These are phyloP conservation scores for Umbellularia californica DNA, from an alignment of 164 flowering plant species.

Conservation along the genomic window DNA sequence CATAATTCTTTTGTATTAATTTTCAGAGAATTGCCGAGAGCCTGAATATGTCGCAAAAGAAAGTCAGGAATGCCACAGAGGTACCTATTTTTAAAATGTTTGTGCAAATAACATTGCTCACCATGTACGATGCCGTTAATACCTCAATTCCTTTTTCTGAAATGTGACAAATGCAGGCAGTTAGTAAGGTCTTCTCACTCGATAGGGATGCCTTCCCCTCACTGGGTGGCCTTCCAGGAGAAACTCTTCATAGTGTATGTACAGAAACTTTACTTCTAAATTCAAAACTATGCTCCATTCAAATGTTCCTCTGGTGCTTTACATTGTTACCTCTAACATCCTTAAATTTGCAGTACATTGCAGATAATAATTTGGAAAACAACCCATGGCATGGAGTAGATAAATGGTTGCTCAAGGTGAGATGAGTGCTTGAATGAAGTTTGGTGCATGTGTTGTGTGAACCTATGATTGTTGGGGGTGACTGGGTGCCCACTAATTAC, in stretches of 20 bases:
- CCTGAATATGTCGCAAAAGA: constrained; percentile 80
- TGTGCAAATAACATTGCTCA: not conserved
- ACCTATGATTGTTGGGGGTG: not conserved
- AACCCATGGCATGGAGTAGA: constrained; percentile 91
- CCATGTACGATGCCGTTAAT: not conserved
- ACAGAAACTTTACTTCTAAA: not conserved
- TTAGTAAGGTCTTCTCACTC: constrained; percentile 71
- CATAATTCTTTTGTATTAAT: not conserved
- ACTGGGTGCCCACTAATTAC: not conserved
- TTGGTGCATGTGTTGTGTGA: not conserved
- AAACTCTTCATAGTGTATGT: constrained; percentile 88
- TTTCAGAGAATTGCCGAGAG: constrained; percentile 81
- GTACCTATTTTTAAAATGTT: constrained; percentile 31
- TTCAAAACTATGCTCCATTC: not conserved
- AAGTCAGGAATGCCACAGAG: constrained; percentile 92
- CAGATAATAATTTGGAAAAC: constrained; percentile 73
- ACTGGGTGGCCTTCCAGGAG: constrained; percentile 91
- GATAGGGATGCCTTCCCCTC: constrained; percentile 91
- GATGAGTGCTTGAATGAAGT: not conserved
- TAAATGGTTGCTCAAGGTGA: constrained; percentile 84
- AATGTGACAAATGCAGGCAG: constrained; percentile 45
- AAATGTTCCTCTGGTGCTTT: not conserved
- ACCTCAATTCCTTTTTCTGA: constrained; percentile 11
- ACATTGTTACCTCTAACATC: not conserved
- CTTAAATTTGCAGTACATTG: constrained; percentile 64